phyloP scores from a whole-genome alignment of 768 basidiomycete species.

The Trametes villosa region DNA sequence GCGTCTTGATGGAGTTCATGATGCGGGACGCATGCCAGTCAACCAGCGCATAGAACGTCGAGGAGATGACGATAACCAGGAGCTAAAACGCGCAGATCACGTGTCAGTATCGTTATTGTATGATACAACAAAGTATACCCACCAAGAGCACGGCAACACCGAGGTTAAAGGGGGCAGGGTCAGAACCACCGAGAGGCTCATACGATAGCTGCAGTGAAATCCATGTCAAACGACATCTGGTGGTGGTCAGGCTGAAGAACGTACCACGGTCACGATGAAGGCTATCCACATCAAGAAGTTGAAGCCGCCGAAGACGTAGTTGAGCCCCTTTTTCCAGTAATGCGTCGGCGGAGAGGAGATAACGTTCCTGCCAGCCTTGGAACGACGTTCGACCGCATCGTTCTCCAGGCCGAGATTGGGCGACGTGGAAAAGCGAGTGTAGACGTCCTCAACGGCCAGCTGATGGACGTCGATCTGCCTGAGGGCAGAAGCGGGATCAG shows the following conservation, averaged over 20 bases:
- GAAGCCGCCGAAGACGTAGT: constrained; percentile 62
- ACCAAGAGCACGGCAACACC: constrained; percentile 63
- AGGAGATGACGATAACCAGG: constrained; percentile 46
- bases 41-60: constrained; percentile 53
- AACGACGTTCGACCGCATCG: constrained; percentile 38
- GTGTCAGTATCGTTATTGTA: constrained; percentile 42
- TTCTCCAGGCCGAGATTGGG: constrained; percentile 51
- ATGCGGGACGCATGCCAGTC: constrained; percentile 61
- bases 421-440: constrained; percentile 47
- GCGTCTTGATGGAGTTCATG: constrained; percentile 67
- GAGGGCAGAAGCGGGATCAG: constrained; percentile 45
- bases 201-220: constrained; percentile 48
- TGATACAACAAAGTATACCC: constrained; percentile 39
- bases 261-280: constrained; percentile 50
- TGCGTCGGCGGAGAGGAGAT: constrained; percentile 53
- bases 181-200: constrained; percentile 56
- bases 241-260: constrained; percentile 21
- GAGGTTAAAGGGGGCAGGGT: constrained; percentile 57
- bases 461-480: constrained; percentile 54
- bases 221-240: constrained; percentile 20
- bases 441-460: constrained; percentile 45
- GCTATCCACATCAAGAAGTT: constrained; percentile 61
- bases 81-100: constrained; percentile 32
- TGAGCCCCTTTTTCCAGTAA: constrained; percentile 52
- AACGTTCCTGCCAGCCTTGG: constrained; percentile 42